A percentile compares a stretch with the other conserved stretches of the same genome.
phyloP scores from a whole-genome alignment of 306 rosid genomes.

The Quercus bicolor region DNA sequence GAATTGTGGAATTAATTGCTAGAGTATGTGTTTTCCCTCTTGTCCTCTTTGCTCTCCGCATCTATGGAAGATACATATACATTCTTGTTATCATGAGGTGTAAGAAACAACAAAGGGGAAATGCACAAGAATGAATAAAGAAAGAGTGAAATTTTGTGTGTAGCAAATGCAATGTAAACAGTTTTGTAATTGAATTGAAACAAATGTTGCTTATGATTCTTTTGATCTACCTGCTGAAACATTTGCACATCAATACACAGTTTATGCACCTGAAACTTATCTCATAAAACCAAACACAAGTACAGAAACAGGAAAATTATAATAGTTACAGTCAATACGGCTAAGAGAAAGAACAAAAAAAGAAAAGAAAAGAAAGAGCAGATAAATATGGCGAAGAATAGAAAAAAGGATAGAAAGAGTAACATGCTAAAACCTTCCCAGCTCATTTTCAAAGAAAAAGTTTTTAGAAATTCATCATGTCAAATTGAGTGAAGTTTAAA shows the following conservation, averaged over 20 bases:
- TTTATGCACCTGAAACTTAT: conserved; percentile 13
- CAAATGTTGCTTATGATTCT: conserved; percentile 26
- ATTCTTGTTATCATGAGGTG: conserved; percentile 38
- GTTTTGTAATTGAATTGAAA: conserved; percentile 49
- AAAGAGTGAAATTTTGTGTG: conserved; percentile 44
- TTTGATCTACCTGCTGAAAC: conserved; percentile 16
- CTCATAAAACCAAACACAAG: background rate
- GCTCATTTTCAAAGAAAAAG: background rate
- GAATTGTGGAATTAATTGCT: conserved; percentile 89
- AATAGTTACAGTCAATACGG: background rate
- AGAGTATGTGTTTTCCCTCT: conserved; percentile 19
- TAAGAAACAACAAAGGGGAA: conserved; percentile 27
- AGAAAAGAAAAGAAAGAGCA: background rate
- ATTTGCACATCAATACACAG: conserved; percentile 19
- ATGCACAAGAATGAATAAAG: conserved; percentile 47
- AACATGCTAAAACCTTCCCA: background rate
- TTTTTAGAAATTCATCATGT: background rate
- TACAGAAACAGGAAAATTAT: background rate
- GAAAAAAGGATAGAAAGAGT: background rate
- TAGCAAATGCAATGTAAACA: conserved; percentile 46
- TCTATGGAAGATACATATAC: conserved; percentile 36
- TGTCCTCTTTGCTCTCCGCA: conserved; percentile 38
- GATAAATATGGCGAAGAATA: conserved; percentile 4
- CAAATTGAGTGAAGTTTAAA: background rate
- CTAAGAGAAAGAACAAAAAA: background rate